Evolutionary conservation across 2,329 filamentous ascomycete species (phyloP).

Genomic region (Fusarium mangiferae): DNA sequence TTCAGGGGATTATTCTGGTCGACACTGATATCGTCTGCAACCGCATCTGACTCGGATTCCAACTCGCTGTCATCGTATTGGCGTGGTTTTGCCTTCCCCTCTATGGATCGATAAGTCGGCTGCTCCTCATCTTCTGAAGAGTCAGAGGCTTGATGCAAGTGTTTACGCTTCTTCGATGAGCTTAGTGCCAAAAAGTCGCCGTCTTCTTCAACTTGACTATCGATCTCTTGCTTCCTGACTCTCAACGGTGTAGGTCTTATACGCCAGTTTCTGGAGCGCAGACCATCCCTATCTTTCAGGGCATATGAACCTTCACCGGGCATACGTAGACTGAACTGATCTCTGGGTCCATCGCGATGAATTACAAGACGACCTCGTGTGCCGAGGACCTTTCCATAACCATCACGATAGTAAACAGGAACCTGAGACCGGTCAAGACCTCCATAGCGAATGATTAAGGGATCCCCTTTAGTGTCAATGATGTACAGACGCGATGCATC

Average conservation of each 20-base stretch:
- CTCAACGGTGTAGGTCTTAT: conserved; percentile 54
- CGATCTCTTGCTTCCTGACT: conserved; percentile 48
- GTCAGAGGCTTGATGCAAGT: conserved; percentile 44
- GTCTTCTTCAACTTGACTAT: conserved; percentile 37
- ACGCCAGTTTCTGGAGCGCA: conserved; percentile 56
- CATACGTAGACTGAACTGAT: conserved; percentile 63
- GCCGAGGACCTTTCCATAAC: conserved; percentile 78
- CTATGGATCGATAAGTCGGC: conserved; percentile 73
- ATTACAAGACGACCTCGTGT: conserved; percentile 69
- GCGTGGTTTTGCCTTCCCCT: conserved; percentile 67
- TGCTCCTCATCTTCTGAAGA: conserved; percentile 59
- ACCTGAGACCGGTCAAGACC: conserved; percentile 76
- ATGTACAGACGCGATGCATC: conserved; percentile 57
- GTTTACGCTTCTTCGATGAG: conserved; percentile 56
- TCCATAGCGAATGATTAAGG: conserved; percentile 79
- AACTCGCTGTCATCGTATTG: conserved; percentile 60
- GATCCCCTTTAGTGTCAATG: conserved; percentile 80
- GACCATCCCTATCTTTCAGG: conserved; percentile 56
- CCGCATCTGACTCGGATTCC: conserved; percentile 59
- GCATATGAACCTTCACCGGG: conserved; percentile 51
- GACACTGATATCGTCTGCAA: conserved; percentile 48
- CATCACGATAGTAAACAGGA: conserved; percentile 75
- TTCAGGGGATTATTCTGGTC: conserved; percentile 58
- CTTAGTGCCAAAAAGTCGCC: conserved; percentile 62
- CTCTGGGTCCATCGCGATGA: conserved; percentile 69